A percentile compares a stretch with the other conserved stretches of the same genome.
Evolutionary conservation across 768 basidiomycete genomes (phyloP).

Genomic region (Mycena belliarum): DNA sequence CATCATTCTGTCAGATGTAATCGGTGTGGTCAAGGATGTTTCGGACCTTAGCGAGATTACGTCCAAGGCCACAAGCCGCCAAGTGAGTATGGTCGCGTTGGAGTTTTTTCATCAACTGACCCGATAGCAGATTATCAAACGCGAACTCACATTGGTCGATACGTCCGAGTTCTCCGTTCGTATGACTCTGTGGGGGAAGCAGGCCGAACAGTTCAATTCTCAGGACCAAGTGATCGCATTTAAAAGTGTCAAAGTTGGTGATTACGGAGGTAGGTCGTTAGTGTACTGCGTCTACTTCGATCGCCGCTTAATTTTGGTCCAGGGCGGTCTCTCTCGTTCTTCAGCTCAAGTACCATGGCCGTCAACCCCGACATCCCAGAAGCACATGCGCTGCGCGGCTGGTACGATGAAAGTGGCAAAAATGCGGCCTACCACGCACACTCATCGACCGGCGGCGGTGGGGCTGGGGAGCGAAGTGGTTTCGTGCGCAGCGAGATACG

Average conservation of each 20-base stretch:
- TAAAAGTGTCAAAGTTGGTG: conserved; percentile 91
- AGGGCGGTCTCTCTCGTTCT: conserved; percentile 86
- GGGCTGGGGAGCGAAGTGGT: conserved; percentile 35
- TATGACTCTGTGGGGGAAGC: conserved; percentile 94
- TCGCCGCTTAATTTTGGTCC: conserved; percentile 9
- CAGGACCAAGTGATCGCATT: conserved; percentile 79
- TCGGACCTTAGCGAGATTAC: conserved; percentile 68
- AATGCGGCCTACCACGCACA: conserved; percentile 72
- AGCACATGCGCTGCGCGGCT: conserved; percentile 83
- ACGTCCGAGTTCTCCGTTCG: conserved; percentile 75
- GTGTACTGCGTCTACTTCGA: background rate
- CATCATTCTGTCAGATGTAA: conserved; percentile 62
- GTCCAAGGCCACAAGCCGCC: conserved; percentile 71
- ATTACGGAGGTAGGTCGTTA: conserved; percentile 69
- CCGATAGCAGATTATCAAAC: conserved; percentile 69
- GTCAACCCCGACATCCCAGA: conserved; percentile 92
- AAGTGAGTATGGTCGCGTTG: conserved; percentile 50
- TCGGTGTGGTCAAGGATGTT: conserved; percentile 83
- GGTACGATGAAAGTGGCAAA: conserved; percentile 80
- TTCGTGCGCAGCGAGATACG: conserved; percentile 77
- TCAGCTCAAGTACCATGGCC: conserved; percentile 78
- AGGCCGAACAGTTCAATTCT: conserved; percentile 78
- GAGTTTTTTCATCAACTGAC: conserved; percentile 7
- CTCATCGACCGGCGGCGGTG: conserved; percentile 39
- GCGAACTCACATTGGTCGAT: conserved; percentile 89